A percentile compares a stretch with the other conserved stretches of the same genome.
Conservation (phyloP, 2,329 filamentous ascomycete species). For the Aspergillus intermedius region DNA sequence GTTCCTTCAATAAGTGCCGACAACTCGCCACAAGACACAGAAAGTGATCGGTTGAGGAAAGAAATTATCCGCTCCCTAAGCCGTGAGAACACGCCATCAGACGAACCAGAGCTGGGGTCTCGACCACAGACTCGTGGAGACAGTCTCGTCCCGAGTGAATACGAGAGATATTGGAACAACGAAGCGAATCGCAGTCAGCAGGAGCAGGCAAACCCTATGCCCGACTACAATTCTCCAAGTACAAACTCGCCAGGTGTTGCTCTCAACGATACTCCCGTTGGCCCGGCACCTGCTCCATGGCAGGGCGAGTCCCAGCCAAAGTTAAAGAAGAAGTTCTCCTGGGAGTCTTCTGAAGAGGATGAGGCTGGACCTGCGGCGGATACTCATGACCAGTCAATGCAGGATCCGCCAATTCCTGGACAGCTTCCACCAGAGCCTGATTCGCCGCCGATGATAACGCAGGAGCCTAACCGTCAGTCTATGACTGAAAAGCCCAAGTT, state of each 20-base stretch:
- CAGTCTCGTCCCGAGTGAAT: conserved; percentile 30
- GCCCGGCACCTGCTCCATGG: conserved; percentile 7
- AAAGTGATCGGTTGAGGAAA: conserved; percentile 40
- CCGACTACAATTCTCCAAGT: conserved; percentile 6
- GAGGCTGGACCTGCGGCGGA: conserved; percentile 12
- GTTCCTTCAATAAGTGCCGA: conserved; percentile 28
- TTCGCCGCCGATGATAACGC: conserved; percentile 5
- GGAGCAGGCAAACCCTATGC: conserved; percentile 9
- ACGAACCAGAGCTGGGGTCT: conserved; percentile 18
- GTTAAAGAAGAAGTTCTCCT: conserved; percentile 38
- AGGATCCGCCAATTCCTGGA: conserved; percentile 10
- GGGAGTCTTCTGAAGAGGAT: conserved; percentile 30
- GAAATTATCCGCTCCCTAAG: conserved; percentile 46
- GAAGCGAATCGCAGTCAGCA: conserved; percentile 13
- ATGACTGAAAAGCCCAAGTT: conserved; percentile 22
- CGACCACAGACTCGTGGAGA: conserved; percentile 19
- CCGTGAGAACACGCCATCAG: conserved; percentile 28
- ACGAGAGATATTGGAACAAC: conserved; percentile 33
- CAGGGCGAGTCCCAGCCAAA: conserved; percentile 14
- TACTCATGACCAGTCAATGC: conserved; percentile 8
- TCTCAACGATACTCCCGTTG: conserved; percentile 2
- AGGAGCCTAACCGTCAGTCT: conserved; percentile 6
- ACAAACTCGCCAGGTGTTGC: conserved; percentile 12
- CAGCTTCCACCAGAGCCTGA: conserved; percentile 16
- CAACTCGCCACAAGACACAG: conserved; percentile 32